These are phyloP conservation scores for Annona squamosa DNA, from an alignment of 164 flowering plant species.

Conservation along the genomic window DNA sequence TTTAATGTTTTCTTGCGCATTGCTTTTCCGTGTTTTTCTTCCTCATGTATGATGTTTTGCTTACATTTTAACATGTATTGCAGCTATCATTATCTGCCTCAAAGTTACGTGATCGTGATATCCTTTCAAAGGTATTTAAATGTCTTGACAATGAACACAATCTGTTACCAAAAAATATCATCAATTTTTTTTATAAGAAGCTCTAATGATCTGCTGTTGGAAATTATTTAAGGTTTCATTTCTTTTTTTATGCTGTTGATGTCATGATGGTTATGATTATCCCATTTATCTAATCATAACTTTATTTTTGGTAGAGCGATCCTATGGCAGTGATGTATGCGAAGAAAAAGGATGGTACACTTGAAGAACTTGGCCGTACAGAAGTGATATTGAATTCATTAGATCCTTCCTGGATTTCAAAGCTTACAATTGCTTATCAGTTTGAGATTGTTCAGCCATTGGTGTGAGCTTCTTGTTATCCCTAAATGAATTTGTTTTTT, in stretches of 20 bases:
- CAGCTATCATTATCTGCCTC: slow-evolving; percentile 81
- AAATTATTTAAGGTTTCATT: neutral
- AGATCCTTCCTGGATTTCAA: slow-evolving; percentile 70
- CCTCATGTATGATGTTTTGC: slow-evolving; percentile 1
- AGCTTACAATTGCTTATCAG: slow-evolving; percentile 45
- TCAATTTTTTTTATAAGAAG: neutral
- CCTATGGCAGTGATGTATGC: slow-evolving; percentile 69
- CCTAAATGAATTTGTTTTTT: slow-evolving; percentile 1
- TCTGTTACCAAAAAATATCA: neutral
- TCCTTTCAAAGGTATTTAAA: slow-evolving; percentile 66
- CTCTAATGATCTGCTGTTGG: neutral
- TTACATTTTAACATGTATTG: slow-evolving; percentile 9
- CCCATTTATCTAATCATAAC: neutral
- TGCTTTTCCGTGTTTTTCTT: neutral
- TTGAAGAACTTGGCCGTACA: slow-evolving; percentile 76
- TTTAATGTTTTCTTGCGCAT: neutral
- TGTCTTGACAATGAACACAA: neutral
- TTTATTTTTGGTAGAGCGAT: slow-evolving; percentile 50
- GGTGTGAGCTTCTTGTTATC: slow-evolving; percentile 46
- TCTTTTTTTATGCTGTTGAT: neutral
- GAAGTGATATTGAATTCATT: slow-evolving; percentile 72
- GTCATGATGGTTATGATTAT: neutral
- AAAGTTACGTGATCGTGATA: slow-evolving; percentile 62
- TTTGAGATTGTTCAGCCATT: slow-evolving; percentile 73
- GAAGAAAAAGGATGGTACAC: slow-evolving; percentile 62